Conservation (phyloP, 495 filamentous ascomycete species). For the Talaromyces nanjingensis region DNA sequence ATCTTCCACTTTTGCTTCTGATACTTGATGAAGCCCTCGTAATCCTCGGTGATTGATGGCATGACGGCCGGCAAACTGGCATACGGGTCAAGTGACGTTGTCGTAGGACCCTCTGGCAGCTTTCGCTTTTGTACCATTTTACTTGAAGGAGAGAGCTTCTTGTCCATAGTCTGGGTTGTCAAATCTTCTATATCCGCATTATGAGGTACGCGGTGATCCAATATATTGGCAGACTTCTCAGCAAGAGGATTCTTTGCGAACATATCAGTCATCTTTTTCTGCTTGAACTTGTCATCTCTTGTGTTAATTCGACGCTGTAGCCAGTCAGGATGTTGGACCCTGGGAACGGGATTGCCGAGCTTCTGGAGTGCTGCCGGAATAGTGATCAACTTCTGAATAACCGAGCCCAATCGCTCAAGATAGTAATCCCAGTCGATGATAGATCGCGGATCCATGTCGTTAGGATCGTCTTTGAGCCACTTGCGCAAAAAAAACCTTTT, state of each 20-base stretch:
- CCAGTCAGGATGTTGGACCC: constrained; percentile 95
- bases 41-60: constrained; percentile 83
- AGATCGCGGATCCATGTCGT: constrained; percentile 80
- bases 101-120: constrained; percentile 56
- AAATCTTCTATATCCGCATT: constrained; percentile 81
- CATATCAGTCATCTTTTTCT: constrained; percentile 96
- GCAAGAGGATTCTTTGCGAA: constrained; percentile 73
- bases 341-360: constrained; percentile 85
- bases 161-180: constrained; percentile 57
- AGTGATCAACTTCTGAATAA: constrained; percentile 97
- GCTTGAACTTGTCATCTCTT: constrained; percentile 95
- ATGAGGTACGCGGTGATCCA: constrained; percentile 48
- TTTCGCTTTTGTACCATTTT: constrained; percentile 78
- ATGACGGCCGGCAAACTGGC: constrained; percentile 76
- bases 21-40: constrained; percentile 82
- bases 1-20: constrained; percentile 99
- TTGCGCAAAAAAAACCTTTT: constrained; percentile 88
- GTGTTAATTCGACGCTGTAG: constrained; percentile 84
- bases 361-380: constrained; percentile 96
- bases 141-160: constrained; percentile 57
- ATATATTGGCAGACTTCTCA: constrained; percentile 63
- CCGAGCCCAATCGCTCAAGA: constrained; percentile 84
- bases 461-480: constrained; percentile 92
- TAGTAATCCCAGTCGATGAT: constrained; percentile 98
- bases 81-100: constrained; percentile 67